Conservation (phyloP, 139 green algal species). For the Coccomyxa sp. region DNA sequence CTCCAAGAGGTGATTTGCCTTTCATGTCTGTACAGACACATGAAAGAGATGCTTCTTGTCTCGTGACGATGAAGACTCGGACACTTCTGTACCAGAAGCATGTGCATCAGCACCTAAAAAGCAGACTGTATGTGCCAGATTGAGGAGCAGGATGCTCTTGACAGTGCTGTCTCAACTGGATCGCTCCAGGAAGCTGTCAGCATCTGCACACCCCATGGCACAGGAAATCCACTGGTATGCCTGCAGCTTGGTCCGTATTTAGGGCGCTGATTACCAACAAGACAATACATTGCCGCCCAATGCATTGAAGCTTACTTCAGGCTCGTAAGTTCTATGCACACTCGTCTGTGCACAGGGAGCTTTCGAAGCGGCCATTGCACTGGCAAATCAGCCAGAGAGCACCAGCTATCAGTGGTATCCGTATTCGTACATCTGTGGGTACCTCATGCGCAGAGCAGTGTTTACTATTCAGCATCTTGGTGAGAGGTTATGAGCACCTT, state of each 20-base stretch:
- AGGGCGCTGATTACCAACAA: too few species aligned
- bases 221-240: too few species aligned
- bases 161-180: neutral
- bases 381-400: neutral
- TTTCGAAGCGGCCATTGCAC: constrained; percentile 30
- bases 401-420: constrained; percentile 22
- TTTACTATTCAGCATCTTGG: constrained; percentile 1
- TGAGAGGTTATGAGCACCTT: neutral
- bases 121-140: neutral
- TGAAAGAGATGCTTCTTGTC: neutral
- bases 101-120: neutral
- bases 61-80: neutral
- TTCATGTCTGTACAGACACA: neutral
- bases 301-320: too few species aligned
- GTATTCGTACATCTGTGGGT: constrained; percentile 19
- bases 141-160: neutral
- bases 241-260: too few species aligned
- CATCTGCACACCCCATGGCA: too few species aligned
- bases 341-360: constrained; percentile 12
- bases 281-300: too few species aligned
- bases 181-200: neutral
- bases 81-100: neutral
- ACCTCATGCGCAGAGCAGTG: constrained; percentile 2
- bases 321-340: neutral
- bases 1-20: constrained; percentile 16